phyloP scores from a whole-genome alignment of 2,329 filamentous ascomycete genomes.

The Sporothrix pallida region DNA sequence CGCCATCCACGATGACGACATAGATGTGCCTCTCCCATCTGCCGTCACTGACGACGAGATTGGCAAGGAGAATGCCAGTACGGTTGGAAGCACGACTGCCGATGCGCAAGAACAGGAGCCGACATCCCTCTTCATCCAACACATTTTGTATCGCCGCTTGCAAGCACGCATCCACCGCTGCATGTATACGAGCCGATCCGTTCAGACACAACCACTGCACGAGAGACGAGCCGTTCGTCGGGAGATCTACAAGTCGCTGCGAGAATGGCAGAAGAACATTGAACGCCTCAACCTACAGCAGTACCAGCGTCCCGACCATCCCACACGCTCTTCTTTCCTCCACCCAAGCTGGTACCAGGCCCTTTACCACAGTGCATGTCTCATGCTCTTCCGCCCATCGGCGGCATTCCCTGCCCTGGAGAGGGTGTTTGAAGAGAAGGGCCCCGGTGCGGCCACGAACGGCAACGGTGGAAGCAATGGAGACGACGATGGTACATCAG shows the following conservation, averaged over 20 bases:
- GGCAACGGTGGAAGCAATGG: neutral
- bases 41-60: constrained; percentile 13
- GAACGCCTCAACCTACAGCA: constrained; percentile 5
- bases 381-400: constrained; percentile 29
- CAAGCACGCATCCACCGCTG: constrained; percentile 29
- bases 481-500: neutral
- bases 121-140: constrained; percentile 14
- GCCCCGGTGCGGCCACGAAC: neutral
- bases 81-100: neutral
- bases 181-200: constrained; percentile 26
- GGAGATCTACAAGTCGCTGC: constrained; percentile 14
- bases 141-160: constrained; percentile 24
- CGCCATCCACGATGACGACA: constrained; percentile 30
- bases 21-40: constrained; percentile 8
- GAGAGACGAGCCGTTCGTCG: constrained; percentile 16
- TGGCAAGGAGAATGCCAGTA: neutral
- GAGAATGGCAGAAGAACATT: constrained; percentile 13
- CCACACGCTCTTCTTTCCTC: constrained; percentile 14
- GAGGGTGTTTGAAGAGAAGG: neutral
- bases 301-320: neutral
- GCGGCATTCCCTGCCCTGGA: constrained; percentile 27
- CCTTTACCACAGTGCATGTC: constrained; percentile 20
- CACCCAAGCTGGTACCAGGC: constrained; percentile 27
- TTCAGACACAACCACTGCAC: constrained; percentile 24
- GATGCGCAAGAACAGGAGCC: neutral